Base-by-base conservation (phyloP, 768 basidiomycete species). In the Russula sp. region DNA sequence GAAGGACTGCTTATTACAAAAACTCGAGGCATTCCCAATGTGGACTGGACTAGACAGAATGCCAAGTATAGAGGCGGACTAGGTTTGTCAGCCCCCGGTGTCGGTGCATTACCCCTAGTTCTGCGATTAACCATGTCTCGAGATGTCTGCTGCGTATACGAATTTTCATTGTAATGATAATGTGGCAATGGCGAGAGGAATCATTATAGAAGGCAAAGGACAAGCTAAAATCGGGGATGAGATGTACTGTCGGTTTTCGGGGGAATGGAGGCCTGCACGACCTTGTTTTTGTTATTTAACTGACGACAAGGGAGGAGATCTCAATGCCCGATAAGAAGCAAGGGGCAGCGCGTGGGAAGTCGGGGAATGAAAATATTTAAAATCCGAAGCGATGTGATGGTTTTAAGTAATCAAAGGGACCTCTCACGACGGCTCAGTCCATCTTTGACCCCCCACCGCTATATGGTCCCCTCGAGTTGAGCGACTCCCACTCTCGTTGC, bases 401-500 rank as follows among this genome's bases (percentile, higher is more conserved):
- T 35, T 57, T 48, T 59, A 49, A 59, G 62, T 63, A 55, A 59
- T 54, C 57, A 54, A 54, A 46, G 22, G 14, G 41, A 5, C n/a
- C 32, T 36, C 8, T 39, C 18, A 22, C n/a, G 43, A 43, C 43
- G 13, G 29, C 57, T 32, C 43, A 46, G 32, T 57, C 42, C 54
- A 39, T 34, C 22, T 61, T 51, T 61, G 50, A 46, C 50, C 60
- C 60, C 64, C 51, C 62, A 38, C 57, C 62, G 45, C 57, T 67
- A 60, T 62, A 67, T 67, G 66, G 65, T 66, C 65, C 58, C 63
- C 50, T 36, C 63, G 46, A 60, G 46, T n/a, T 66, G 63, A 66
- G 65, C 56, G 46, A 53, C 53, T 14, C 65, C 68, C 64, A 65
- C 66, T 68, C 65, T 66, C 62, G 68, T 70, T 68, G 66, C 69